Conservation (phyloP, 148 eudicot species). For the Arctostaphylos glauca region DNA sequence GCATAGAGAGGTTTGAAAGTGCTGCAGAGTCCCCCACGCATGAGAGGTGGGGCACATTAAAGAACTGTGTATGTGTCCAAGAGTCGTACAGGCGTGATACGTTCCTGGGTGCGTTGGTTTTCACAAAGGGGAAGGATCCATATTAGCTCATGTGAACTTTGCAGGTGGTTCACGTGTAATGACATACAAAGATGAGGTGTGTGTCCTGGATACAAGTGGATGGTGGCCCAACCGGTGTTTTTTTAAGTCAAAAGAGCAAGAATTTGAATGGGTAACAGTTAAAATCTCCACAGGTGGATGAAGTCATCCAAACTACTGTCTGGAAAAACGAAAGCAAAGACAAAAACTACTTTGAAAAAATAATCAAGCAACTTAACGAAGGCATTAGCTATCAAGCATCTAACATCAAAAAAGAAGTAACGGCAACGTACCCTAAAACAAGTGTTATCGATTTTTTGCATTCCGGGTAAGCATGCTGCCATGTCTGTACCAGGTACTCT, state of each 20-base stretch:
- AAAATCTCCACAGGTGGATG: background rate
- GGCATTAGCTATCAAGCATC: background rate
- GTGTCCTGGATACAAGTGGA: background rate
- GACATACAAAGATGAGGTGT: background rate
- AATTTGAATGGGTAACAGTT: background rate
- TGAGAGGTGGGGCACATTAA: background rate
- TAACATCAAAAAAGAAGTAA: background rate
- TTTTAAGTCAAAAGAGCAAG: background rate
- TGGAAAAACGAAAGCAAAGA: background rate
- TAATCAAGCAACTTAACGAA: background rate
- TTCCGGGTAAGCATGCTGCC: background rate
- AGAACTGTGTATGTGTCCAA: background rate
- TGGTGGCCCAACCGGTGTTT: background rate
- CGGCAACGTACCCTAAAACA: background rate
- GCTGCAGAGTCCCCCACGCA: background rate
- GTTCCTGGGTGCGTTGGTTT: background rate
- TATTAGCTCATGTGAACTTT: background rate
- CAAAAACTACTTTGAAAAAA: background rate
- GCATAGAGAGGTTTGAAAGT: background rate
- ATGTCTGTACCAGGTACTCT: background rate
- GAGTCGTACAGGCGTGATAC: background rate
- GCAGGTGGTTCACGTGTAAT: background rate
- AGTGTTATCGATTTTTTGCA: background rate
- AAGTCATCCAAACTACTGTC: background rate
- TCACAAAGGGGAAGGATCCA: background rate